Evolutionary conservation across 768 basidiomycete genomes (phyloP), one percentile per base, ranked within the genome.

Genomic region (Pleurotus citrinopileatus): DNA sequence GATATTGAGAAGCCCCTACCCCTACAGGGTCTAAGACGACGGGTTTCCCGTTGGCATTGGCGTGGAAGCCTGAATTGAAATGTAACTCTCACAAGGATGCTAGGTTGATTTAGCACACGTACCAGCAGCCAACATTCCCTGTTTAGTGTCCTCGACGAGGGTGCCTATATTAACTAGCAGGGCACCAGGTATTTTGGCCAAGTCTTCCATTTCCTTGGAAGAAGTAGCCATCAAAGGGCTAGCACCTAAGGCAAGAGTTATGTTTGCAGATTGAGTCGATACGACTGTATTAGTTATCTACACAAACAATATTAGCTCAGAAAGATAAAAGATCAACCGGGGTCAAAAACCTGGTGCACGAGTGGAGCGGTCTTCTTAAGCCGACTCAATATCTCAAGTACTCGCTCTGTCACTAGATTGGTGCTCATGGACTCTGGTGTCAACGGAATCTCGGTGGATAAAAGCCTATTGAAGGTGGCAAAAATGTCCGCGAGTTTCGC

Each of bases 161-260:
- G 92, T 93, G 32, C 95, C 95, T 55, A 95, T 89, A 67, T 98
- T 97, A 56, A 97, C 74, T 3, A 98, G 75, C 15, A 95, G 73
- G 1, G 84, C 84, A 13, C 83, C 82, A 42, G 80, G 79, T 43
- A 86, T 78, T 28, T 73, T 72, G 52, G 83, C 75, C 17, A 98
- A 76, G 56, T 95, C 90, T 23, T 81, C 78, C 78, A 94, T 93
- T 65, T 98, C 95, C 55, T 79, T 75, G 0, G 86, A 78, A 20
- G 87, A 83, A 17, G 89, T 87, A 2, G 94, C 90, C 95, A 98
- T 98, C 64, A 98, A 94, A 0, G 95, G 95, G 55, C 91, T 94
- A 12, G 85, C 93, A 15, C 90, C 89, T 3, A 97, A 63, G 0
- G 93, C 91, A 4, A 98, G 77, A 1, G 94, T 96, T 1, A 89